Base-by-base conservation (phyloP, 2,329 filamentous ascomycete genomes). In the Colletotrichum sp. region DNA sequence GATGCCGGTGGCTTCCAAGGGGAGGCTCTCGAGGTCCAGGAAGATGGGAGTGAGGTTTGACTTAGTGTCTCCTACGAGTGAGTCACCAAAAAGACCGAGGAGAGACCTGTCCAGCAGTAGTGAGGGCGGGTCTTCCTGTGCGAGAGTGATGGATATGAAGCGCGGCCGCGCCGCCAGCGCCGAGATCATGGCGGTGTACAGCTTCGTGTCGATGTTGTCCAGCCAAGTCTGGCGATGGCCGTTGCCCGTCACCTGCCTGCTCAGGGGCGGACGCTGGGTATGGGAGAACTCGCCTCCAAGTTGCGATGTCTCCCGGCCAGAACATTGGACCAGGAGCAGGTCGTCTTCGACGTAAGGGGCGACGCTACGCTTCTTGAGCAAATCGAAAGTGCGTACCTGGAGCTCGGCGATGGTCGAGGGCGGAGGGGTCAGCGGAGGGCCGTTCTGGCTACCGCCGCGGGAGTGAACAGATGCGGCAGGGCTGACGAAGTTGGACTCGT, bases 1-100 rank as follows among this genome's bases (percentile, higher is more conserved):
- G 74, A 99, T 98, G 27, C 96, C 96, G 0, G 96, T 98, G 9
- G 95, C 96, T 83, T 98, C 95, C 56, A 96, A 89, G 0, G 96
- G 95, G 55, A 98, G 87, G 56, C 92, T 92, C 25, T 91, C 92
- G 30, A 99, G 89, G 80, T 98, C 95, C 5, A 99, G 89, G 74
- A 96, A 96, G 79, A 99, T 97, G 2, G 97, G 96, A 3, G 97
- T 92, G 39, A 96, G 88, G 74, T 91, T 92, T 78, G 93, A 93
- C 69, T 92, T 92, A 62, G 91, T 94, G 76, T 93, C 89, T 15
- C 95, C 96, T 0, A 98, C 91, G 3, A 98, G 87, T 0, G 95
- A 91, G 79, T 94, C 93, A 25, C 93, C 92, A 79, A 94, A 94
- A 22, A 94, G 86, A 15, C 86, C 85, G 8, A 96, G 86, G 22